Evolutionary conservation across 2,329 filamentous ascomycete species (phyloP).

Genomic region (Coniochaeta ligniaria): DNA sequence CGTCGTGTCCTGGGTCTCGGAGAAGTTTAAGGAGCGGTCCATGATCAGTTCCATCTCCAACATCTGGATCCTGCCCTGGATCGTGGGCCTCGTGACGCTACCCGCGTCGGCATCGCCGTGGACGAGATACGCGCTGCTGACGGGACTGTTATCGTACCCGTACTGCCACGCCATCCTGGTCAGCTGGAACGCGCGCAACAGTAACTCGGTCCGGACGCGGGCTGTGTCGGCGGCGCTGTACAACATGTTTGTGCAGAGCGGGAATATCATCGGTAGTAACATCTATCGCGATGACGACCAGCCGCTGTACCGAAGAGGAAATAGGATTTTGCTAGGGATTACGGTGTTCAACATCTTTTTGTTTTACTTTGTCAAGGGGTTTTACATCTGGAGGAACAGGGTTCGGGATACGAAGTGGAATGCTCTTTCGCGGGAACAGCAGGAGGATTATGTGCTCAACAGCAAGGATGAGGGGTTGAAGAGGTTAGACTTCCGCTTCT

Average conservation of each 20-base stretch:
- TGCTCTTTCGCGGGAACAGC: conserved; percentile 34
- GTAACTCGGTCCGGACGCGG: conserved; percentile 48
- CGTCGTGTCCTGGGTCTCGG: conserved; percentile 36
- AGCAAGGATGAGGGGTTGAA: conserved; percentile 37
- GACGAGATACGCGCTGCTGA: background rate
- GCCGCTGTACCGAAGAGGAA: conserved; percentile 11
- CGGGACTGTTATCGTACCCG: background rate
- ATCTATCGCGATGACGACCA: conserved; percentile 25
- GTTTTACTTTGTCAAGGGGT: conserved; percentile 41
- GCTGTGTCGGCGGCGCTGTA: conserved; percentile 51
- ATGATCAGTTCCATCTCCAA: conserved; percentile 30
- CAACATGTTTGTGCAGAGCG: conserved; percentile 32
- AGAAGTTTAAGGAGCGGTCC: conserved; percentile 29
- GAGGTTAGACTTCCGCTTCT: conserved; percentile 32
- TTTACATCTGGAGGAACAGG: conserved; percentile 43
- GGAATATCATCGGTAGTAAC: conserved; percentile 18
- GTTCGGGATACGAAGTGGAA: conserved; percentile 38
- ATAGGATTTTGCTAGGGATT: conserved; percentile 19
- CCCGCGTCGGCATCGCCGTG: conserved; percentile 13
- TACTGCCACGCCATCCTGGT: conserved; percentile 43
- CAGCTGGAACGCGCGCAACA: conserved; percentile 48
- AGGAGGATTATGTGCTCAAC: conserved; percentile 21
- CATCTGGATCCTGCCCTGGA: conserved; percentile 35
- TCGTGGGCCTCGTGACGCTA: conserved; percentile 26
- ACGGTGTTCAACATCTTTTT: conserved; percentile 38